A percentile compares a stretch with the other conserved stretches of the same genome.
Evolutionary conservation across 129 eudicot genomes (phyloP).

Genomic region (Helianthus tuberosus): DNA sequence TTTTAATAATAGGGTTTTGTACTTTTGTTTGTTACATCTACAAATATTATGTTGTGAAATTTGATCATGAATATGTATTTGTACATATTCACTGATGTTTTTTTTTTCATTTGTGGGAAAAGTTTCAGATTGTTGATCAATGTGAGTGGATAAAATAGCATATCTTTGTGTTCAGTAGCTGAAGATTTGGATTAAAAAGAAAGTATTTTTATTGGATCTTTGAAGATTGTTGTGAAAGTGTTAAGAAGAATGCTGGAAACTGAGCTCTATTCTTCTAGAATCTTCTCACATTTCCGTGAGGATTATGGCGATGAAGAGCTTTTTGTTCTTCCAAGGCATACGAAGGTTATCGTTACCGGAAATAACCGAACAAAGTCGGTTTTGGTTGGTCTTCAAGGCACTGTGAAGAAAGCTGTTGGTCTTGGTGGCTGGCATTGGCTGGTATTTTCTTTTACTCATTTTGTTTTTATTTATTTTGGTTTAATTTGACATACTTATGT

Average conservation of each 20-base stretch:
- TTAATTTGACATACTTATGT: too few species aligned
- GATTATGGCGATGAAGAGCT: constrained; percentile 94
- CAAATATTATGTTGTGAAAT: too few species aligned
- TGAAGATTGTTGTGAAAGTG: constrained; percentile 11
- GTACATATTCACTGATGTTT: too few species aligned
- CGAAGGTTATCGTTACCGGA: constrained; percentile 93
- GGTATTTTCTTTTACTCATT: too few species aligned
- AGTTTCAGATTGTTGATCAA: too few species aligned
- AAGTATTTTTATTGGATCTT: background rate
- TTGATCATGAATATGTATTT: too few species aligned
- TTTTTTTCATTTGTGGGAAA: too few species aligned
- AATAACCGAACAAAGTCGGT: constrained; percentile 95
- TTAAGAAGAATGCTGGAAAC: constrained; percentile 63
- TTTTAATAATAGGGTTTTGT: background rate
- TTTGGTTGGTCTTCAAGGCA: constrained; percentile 95
- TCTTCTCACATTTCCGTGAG: constrained; percentile 78
- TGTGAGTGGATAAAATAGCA: background rate
- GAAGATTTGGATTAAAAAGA: constrained; percentile 11
- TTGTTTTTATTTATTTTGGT: too few species aligned
- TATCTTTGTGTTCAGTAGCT: constrained; percentile 17
- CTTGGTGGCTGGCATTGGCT: too few species aligned
- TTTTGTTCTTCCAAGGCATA: constrained; percentile 91
- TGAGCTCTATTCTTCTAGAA: constrained; percentile 65
- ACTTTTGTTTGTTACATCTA: too few species aligned
- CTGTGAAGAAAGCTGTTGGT: too few species aligned